phyloP scores from a whole-genome alignment of 208 protist species.

The Wallacemonas sp. region DNA sequence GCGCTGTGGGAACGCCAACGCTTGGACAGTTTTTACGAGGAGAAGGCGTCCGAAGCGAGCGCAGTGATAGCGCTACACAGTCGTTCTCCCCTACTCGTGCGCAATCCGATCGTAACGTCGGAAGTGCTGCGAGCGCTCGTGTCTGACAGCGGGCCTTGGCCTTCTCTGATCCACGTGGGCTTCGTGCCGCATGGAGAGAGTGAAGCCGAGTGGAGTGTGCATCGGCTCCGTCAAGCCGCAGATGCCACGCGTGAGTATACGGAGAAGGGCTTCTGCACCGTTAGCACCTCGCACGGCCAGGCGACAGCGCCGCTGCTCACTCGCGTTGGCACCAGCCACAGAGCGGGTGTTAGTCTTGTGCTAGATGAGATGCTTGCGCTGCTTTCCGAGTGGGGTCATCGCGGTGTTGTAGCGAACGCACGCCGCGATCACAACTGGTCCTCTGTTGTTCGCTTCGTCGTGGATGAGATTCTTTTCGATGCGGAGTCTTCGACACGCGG shows the following conservation, averaged over 20 bases:
- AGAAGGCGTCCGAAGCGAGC: too few relatives aligned
- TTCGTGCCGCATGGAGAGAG: too few relatives aligned
- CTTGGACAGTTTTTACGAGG: not conserved
- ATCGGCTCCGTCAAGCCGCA: not conserved
- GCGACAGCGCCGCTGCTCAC: not conserved
- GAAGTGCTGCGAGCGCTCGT: not conserved
- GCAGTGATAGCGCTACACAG: too few relatives aligned
- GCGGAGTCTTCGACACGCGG: too few relatives aligned
- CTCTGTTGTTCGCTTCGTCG: constrained; percentile 10
- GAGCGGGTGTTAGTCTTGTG: not conserved
- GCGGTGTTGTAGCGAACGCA: not conserved
- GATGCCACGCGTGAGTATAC: not conserved
- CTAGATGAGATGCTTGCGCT: not conserved
- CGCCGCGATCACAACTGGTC: not conserved
- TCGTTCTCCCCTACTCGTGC: not conserved
- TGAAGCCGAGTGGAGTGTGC: too few relatives aligned
- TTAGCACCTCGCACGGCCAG: not conserved
- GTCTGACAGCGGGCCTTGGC: too few relatives aligned
- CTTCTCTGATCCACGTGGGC: too few relatives aligned
- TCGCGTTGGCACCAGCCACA: too few relatives aligned
- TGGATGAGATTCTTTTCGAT: constrained; percentile 6
- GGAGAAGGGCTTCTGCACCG: not conserved
- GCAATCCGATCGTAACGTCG: not conserved
- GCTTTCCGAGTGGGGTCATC: constrained; percentile 9
- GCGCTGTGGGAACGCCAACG: constrained; percentile 2